Conservation (phyloP, 306 rosid species). For the Fragaria iinumae region DNA sequence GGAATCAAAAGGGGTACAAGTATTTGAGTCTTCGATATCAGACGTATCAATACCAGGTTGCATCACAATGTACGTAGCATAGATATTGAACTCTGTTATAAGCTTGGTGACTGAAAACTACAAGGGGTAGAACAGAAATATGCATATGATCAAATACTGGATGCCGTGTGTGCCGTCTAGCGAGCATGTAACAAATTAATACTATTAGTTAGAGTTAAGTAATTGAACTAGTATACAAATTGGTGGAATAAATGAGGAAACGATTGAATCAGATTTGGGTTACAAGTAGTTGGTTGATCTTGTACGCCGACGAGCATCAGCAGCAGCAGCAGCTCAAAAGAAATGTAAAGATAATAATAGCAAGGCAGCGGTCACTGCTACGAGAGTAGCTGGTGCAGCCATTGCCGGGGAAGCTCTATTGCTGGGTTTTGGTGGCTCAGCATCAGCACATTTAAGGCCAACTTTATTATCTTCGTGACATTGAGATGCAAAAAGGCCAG, state of each 20-base stretch:
- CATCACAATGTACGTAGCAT: background rate
- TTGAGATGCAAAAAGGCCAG: constrained; percentile 72
- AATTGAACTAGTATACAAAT: background rate
- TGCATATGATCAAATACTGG: background rate
- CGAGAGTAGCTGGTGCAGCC: background rate
- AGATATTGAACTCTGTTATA: background rate
- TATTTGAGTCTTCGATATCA: no score
- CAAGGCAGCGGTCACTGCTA: background rate
- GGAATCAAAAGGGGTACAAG: no score
- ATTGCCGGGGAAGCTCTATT: background rate
- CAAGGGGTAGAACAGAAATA: background rate
- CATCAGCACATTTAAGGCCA: constrained; percentile 55
- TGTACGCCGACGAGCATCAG: background rate
- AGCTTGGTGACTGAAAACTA: background rate
- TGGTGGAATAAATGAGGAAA: background rate
- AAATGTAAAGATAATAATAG: constrained; percentile 3
- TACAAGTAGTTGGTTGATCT: background rate
- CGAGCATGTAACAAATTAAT: background rate
- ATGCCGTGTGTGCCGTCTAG: background rate
- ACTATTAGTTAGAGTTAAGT: background rate
- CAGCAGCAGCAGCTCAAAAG: constrained; percentile 4
- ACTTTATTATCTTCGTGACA: constrained; percentile 54
- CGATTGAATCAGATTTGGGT: background rate
- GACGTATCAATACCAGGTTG: background rate
- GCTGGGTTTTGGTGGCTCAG: background rate